Percentiles rank a stretch among this genome's conserved stretches.
Evolutionary conservation across 192 early-diverging fungal genomes (phyloP).

Genomic region (Backusella morwellensis): DNA sequence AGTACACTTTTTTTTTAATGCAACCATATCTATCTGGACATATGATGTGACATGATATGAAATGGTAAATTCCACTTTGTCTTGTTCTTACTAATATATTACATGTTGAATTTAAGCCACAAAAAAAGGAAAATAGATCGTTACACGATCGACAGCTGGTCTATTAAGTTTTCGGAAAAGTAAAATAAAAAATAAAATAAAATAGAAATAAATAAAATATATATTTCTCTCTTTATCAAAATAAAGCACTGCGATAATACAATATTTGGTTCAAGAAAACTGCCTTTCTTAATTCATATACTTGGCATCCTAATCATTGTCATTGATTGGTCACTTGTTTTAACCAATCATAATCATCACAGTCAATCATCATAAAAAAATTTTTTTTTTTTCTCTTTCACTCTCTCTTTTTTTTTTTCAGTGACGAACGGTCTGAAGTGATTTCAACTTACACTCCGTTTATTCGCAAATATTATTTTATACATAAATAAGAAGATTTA

Average conservation of each 20-base stretch:
- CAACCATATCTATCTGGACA: no score
- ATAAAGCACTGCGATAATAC: background rate
- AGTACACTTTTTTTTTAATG: no score
- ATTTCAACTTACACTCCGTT: background rate
- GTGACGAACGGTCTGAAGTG: background rate
- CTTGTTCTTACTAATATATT: background rate
- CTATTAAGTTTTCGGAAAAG: background rate
- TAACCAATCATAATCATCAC: background rate
- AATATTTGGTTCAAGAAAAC: background rate
- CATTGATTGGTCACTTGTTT: background rate
- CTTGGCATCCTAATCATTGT: background rate
- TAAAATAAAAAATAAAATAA: background rate
- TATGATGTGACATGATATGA: no score
- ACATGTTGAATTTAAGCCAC: background rate
- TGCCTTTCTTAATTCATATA: background rate
- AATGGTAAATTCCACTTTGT: no score
- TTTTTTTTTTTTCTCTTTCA: background rate
- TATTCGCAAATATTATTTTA: background rate
- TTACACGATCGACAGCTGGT: conserved; percentile 2
- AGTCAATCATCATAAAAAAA: background rate
- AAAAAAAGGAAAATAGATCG: background rate
- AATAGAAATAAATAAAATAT: background rate
- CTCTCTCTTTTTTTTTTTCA: background rate
- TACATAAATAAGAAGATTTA: no score
- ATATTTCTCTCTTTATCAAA: background rate